Conservation (phyloP, 306 rosid genomes). For the Sechiopsis laciniata region DNA sequence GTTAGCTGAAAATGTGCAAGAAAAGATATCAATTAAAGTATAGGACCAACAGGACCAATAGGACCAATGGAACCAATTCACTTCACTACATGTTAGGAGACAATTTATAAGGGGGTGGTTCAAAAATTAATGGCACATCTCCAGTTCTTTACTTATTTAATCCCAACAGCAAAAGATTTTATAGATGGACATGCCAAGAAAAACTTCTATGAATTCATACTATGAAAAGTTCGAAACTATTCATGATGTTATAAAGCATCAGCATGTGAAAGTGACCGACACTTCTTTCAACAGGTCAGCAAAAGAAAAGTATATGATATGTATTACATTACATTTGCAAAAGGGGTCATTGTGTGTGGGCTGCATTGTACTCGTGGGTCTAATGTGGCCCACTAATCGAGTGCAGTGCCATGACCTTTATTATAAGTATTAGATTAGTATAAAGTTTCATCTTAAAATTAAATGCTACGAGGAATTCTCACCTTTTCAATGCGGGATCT, state of each 20-base stretch:
- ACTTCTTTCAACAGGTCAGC: slow-evolving; percentile 26
- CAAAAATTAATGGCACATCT: not conserved
- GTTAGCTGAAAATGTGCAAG: slow-evolving; percentile 5
- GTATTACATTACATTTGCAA: not conserved
- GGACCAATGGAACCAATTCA: not conserved
- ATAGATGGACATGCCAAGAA: slow-evolving; percentile 31
- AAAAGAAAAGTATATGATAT: not conserved
- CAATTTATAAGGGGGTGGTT: not conserved
- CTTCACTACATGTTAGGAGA: not conserved
- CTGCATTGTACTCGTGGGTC: slow-evolving; percentile 22
- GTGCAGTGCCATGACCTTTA: not conserved
- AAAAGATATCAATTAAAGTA: not conserved
- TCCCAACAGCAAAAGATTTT: slow-evolving; percentile 36
- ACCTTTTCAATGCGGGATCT: too few relatives aligned
- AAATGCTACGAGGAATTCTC: too few relatives aligned
- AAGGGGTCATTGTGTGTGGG: slow-evolving; percentile 30
- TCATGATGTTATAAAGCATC: slow-evolving; percentile 18
- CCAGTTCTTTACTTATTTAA: slow-evolving; percentile 6
- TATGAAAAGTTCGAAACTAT: not conserved
- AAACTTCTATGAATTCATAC: slow-evolving; percentile 11
- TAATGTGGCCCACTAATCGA: slow-evolving; percentile 13
- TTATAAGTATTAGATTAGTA: too few relatives aligned
- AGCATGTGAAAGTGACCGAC: slow-evolving; percentile 46
- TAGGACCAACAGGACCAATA: too few relatives aligned
- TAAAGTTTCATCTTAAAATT: too few relatives aligned